Base-by-base conservation (phyloP, 2,329 filamentous ascomycete species). In the Tolypocladium inflatum region DNA sequence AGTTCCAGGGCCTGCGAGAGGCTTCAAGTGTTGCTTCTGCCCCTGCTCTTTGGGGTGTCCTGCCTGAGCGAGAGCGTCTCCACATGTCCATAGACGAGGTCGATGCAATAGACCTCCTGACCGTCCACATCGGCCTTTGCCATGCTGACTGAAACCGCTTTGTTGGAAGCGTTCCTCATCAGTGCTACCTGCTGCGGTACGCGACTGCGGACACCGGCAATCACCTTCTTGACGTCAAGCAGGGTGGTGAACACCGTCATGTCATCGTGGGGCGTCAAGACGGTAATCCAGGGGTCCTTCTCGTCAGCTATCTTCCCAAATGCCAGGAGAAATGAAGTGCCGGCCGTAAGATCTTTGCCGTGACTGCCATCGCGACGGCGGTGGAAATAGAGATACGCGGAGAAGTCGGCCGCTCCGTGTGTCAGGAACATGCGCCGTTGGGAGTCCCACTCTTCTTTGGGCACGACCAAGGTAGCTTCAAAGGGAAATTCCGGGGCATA, bases 401-500 rank as follows among this genome's bases (percentile, higher is more conserved):
- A 45, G 57, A 58, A 60, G 19, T 58, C 54, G 10, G 53, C 51
- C 13, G 54, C 50, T 26, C 59, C 56, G 7, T 56, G 26, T 23
- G 57, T 60, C 37, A 58, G 33, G 23, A 60, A 52, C 56, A 56
- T 58, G 30, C 57, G 23, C 10, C 56, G 23, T 35, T 58, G 54
- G 15, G 56, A 54, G 39, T 58, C 59, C 56, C 56, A 60, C 42
- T 58, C 59, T 21, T 58, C 50, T 15, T 39, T 13, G 15, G 57
- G 59, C 39, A 55, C 30, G 33, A 55, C 37, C 8, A 37, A 23
- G 13, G 39, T 52, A 19, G 37, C 37, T 33, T 38, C n/a, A 37
- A 58, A 60, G 52, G 59, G 56, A 23, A 60, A 60, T 11, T 56
- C 50, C n/a, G 41, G 39, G 33, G 54, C 23, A 4, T 23, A 54